Evolutionary conservation across 2,329 filamentous ascomycete genomes (phyloP).

Genomic region (Didymosphaeria variabile): DNA sequence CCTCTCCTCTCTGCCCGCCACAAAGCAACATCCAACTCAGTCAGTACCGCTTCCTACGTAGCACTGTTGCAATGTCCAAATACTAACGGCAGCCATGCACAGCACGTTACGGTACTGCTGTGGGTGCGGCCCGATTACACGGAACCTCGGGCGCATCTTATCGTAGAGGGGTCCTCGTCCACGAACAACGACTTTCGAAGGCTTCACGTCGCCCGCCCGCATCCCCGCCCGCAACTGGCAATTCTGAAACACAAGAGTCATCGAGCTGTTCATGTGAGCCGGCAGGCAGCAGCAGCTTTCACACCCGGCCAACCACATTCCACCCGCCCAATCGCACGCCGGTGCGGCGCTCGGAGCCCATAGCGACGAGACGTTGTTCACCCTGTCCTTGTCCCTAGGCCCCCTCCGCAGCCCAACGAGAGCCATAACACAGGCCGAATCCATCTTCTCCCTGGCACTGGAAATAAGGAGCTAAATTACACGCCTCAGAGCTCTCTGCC

Average conservation of each 20-base stretch:
- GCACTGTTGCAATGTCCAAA: not conserved
- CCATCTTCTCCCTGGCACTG: slow-evolving; percentile 26
- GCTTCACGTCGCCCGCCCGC: slow-evolving; percentile 15
- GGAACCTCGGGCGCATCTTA: slow-evolving; percentile 47
- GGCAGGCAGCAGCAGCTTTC: slow-evolving; percentile 40
- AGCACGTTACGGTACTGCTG: slow-evolving; percentile 10
- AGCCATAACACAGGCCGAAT: slow-evolving; percentile 24
- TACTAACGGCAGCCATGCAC: not conserved
- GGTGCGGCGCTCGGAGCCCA: slow-evolving; percentile 31
- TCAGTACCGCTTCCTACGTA: not conserved
- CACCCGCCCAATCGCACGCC: slow-evolving; percentile 41
- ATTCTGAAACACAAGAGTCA: slow-evolving; percentile 20
- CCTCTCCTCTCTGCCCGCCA: slow-evolving; percentile 3
- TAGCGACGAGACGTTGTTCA: slow-evolving; percentile 36
- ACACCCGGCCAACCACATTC: slow-evolving; percentile 32
- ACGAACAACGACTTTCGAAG: slow-evolving; percentile 4
- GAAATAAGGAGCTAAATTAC: slow-evolving; percentile 41
- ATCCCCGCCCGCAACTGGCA: slow-evolving; percentile 5
- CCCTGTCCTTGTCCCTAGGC: slow-evolving; percentile 45
- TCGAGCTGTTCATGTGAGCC: slow-evolving; percentile 30
- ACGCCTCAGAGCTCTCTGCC: slow-evolving; percentile 17
- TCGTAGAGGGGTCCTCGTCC: slow-evolving; percentile 36
- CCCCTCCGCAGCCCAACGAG: slow-evolving; percentile 30
- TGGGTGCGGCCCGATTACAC: slow-evolving; percentile 26
- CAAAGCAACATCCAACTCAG: not conserved